These are phyloP conservation scores for Vicia faba DNA, from an alignment of 306 rosid species.

Conservation along the genomic window DNA sequence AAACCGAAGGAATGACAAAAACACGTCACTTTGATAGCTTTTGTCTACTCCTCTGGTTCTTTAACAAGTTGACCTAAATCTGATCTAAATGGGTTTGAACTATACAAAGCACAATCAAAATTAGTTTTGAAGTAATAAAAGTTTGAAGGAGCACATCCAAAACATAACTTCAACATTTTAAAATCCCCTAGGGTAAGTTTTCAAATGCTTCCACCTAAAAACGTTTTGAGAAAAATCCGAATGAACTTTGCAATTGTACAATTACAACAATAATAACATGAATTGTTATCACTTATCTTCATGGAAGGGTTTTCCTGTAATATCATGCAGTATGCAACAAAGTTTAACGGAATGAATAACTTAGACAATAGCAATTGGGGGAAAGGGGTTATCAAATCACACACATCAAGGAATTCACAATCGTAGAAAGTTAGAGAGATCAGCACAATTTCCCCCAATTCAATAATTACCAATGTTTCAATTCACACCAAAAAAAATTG, in stretches of 20 bases:
- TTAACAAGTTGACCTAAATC: slow-evolving; percentile 1
- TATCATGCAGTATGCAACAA: slow-evolving; percentile 11
- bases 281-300: background rate
- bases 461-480: background rate
- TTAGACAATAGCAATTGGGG: background rate
- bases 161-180: background rate
- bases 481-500: background rate
- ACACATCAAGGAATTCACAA: slow-evolving; percentile 26
- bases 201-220: slow-evolving; percentile 33
- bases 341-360: slow-evolving; percentile 6
- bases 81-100: background rate
- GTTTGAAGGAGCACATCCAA: slow-evolving; percentile 1
- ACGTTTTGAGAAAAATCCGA: background rate
- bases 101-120: slow-evolving; percentile 2
- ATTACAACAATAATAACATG: slow-evolving; percentile 14
- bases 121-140: slow-evolving; percentile 18
- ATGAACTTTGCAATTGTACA: background rate
- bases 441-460: background rate
- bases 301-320: background rate
- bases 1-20: slow-evolving; percentile 6
- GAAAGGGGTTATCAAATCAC: slow-evolving; percentile 12
- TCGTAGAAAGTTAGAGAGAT: background rate
- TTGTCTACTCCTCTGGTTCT: background rate
- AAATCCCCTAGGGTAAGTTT: slow-evolving; percentile 14
- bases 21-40: background rate